Evolutionary conservation across 345 rosid genomes (phyloP).

Genomic region (Gossypium mustelinum): DNA sequence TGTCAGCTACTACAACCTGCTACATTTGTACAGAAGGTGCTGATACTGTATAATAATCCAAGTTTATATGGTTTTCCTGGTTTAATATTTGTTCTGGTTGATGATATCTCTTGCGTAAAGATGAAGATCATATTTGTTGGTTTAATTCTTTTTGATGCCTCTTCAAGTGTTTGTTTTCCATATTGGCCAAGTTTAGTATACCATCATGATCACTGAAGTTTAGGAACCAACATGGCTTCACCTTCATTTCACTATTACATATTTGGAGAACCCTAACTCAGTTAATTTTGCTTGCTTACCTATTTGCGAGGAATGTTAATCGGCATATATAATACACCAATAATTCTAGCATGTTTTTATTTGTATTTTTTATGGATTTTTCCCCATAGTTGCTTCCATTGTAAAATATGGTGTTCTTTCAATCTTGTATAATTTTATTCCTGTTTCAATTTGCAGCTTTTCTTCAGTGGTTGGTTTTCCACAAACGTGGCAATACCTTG

Average conservation of each 20-base stretch:
- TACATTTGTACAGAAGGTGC: slow-evolving; percentile 70
- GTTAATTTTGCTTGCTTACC: background rate
- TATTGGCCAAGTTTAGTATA: background rate
- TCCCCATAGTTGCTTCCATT: background rate
- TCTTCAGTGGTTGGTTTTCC: slow-evolving; percentile 60
- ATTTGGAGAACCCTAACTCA: background rate
- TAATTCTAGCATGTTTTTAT: background rate
- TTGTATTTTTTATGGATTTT: background rate
- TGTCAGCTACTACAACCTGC: slow-evolving; percentile 75
- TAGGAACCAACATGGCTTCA: background rate
- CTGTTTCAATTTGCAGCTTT: slow-evolving; percentile 41
- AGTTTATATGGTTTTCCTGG: slow-evolving; percentile 1
- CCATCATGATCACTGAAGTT: background rate
- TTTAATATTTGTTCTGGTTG: background rate
- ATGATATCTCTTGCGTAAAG: background rate
- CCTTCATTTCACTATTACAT: background rate
- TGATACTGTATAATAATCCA: slow-evolving; percentile 16
- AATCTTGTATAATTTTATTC: background rate
- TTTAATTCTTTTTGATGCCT: background rate
- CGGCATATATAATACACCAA: background rate
- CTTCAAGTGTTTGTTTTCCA: background rate
- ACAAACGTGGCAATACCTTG: slow-evolving; percentile 55
- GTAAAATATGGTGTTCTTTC: slow-evolving; percentile 7
- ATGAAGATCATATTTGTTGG: background rate
- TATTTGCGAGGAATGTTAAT: background rate